These are phyloP conservation scores for Hyaloscypha finlandica DNA, from an alignment of 495 filamentous ascomycete genomes.

Conservation along the genomic window DNA sequence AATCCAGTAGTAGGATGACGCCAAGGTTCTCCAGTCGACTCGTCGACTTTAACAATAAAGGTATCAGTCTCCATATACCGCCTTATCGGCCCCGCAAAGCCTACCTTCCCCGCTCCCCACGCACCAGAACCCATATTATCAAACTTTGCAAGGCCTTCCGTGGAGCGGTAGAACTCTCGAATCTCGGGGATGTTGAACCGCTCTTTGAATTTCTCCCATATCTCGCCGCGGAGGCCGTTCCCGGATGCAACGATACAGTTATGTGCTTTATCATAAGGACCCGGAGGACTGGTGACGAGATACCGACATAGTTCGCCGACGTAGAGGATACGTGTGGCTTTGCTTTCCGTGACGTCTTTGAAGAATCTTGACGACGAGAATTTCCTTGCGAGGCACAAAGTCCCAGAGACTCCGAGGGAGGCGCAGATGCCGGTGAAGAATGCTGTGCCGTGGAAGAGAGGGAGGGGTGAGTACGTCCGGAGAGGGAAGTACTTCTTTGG, in stretches of 20 bases:
- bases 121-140: slow-evolving; percentile 27
- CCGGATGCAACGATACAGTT: slow-evolving; percentile 30
- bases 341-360: slow-evolving; percentile 35
- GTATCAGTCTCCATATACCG: slow-evolving; percentile 32
- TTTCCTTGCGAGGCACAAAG: slow-evolving; percentile 44
- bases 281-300: slow-evolving; percentile 24
- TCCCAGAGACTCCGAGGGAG: slow-evolving; percentile 43
- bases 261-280: slow-evolving; percentile 28
- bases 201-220: slow-evolving; percentile 33
- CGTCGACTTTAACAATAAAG: slow-evolving; percentile 24
- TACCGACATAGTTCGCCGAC: slow-evolving; percentile 43
- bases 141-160: slow-evolving; percentile 33
- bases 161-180: slow-evolving; percentile 32
- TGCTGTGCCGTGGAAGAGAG: slow-evolving; percentile 33
- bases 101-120: slow-evolving; percentile 30
- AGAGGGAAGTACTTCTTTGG: slow-evolving; percentile 45
- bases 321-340: slow-evolving; percentile 40
- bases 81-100: slow-evolving; percentile 29
- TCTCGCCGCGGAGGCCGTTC: slow-evolving; percentile 31
- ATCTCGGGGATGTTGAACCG: slow-evolving; percentile 31
- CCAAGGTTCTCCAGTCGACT: slow-evolving; percentile 20
- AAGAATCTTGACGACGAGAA: slow-evolving; percentile 39
- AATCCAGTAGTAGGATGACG: slow-evolving; percentile 33
- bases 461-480: slow-evolving; percentile 31
- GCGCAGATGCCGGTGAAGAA: slow-evolving; percentile 40